Conservation (phyloP, 768 basidiomycete genomes). For the Boletus edulis region DNA sequence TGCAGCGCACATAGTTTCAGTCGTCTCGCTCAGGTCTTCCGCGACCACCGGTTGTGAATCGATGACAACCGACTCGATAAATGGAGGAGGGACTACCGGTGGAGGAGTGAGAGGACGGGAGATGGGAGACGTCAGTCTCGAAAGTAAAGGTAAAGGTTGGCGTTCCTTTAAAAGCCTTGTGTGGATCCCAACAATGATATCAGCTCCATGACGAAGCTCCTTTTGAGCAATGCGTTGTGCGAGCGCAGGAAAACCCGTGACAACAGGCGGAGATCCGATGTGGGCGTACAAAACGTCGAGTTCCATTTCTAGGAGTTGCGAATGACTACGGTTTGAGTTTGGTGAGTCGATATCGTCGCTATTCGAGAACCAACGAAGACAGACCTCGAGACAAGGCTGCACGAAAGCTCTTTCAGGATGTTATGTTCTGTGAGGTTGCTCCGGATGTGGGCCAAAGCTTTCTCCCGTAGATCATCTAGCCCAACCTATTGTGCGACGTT, state of each 20-base stretch:
- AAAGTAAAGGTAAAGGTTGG: neutral
- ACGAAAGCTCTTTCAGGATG: constrained; percentile 22
- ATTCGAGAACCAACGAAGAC: neutral
- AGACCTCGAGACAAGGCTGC: constrained; percentile 17
- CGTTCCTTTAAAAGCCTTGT: constrained; percentile 11
- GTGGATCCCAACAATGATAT: constrained; percentile 22
- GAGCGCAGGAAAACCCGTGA: constrained; percentile 10
- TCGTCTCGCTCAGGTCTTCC: too few relatives aligned
- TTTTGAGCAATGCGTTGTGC: constrained; percentile 14
- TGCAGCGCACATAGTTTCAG: too few relatives aligned
- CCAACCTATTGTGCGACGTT: constrained; percentile 13
- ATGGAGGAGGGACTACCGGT: too few relatives aligned
- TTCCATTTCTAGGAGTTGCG: constrained; percentile 20
- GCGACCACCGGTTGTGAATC: too few relatives aligned
- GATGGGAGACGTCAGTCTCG: too few relatives aligned
- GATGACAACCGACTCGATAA: too few relatives aligned
- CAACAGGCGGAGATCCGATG: constrained; percentile 14
- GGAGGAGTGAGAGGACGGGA: too few relatives aligned
- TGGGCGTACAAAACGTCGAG: constrained; percentile 19
- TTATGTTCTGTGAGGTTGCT: constrained; percentile 21
- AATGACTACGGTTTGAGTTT: constrained; percentile 4
- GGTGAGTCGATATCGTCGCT: neutral
- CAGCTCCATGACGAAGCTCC: constrained; percentile 20
- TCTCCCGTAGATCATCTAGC: constrained; percentile 13
- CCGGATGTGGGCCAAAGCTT: constrained; percentile 18